Base-by-base conservation (phyloP, 129 eudicot species). In the Apium graveolens region DNA sequence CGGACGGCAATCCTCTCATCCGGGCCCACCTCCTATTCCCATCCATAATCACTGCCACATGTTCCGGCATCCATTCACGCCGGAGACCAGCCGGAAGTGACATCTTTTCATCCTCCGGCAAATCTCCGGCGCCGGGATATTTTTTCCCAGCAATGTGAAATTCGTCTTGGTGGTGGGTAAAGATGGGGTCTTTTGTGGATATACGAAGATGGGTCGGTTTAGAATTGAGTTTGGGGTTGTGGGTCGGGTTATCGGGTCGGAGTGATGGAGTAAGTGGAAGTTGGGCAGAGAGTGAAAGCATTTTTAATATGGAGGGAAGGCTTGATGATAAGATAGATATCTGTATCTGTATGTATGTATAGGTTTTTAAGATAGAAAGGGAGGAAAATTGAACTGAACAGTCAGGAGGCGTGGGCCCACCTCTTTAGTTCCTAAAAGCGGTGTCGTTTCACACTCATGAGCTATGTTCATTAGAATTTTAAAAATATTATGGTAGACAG, bases 1-100 rank as follows among this genome's bases (percentile, higher is more conserved):
- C 86, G 39, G 83, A 48, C 31, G 85, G 82, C 75, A 85, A 45
- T 7, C 92, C 92, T 77, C 84, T 82, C 65, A 20, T 71, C 75
- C 79, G 81, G 37, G 95, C 95, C 97, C 97, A 92, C 82, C 95
- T 84, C 78, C 91, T 74, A 78, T 84, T 89, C 31, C 97, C 94
- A 76, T 91, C 97, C 94, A 89, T 87, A 38, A 89, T 84, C 43
- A 89, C 84, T 21, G 92, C 95, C 43, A 89, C 89, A 77, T 89
- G 97, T 8, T 78, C 81, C 73, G 95, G 97, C 91, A 87, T 83
- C 31, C 69, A 51, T 65, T 91, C 94, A 1, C 83, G 78, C 74
- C 45, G 82, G 43, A 87, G 86, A n/a, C 79, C 88, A 26, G 48
- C 77, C 44, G 91, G 86, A 45, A 82, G 69, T 27, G 55, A 7